Conservation (phyloP, 257 asterid genomes). For the Buddleja alternifolia region DNA sequence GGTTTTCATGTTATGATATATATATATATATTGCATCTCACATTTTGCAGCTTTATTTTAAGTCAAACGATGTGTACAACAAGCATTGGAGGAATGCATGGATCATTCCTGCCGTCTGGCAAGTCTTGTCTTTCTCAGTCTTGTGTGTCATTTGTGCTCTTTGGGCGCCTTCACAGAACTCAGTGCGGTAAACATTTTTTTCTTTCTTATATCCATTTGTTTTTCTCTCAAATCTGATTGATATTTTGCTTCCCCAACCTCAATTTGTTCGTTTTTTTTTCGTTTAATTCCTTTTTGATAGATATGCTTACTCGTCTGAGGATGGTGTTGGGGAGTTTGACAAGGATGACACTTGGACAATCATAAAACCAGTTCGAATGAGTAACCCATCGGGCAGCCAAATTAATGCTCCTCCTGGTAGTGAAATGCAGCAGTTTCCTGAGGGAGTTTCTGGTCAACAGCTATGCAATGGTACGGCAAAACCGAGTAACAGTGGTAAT, state of each 20-base stretch:
- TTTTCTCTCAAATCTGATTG: too few relatives aligned
- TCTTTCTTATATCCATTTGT: background rate
- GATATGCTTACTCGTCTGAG: slow-evolving; percentile 66
- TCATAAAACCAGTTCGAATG: slow-evolving; percentile 54
- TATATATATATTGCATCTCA: too few relatives aligned
- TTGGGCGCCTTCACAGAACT: slow-evolving; percentile 73
- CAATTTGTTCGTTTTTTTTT: too few relatives aligned
- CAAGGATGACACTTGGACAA: slow-evolving; percentile 76
- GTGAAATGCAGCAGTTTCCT: slow-evolving; percentile 68
- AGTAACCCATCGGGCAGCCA: slow-evolving; percentile 47
- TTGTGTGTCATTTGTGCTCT: slow-evolving; percentile 68
- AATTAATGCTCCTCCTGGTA: slow-evolving; percentile 42
- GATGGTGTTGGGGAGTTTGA: slow-evolving; percentile 61
- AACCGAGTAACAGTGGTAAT: slow-evolving; percentile 52
- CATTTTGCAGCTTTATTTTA: slow-evolving; percentile 54
- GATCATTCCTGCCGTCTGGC: slow-evolving; percentile 80
- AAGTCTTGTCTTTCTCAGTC: slow-evolving; percentile 64
- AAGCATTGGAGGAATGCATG: slow-evolving; percentile 75
- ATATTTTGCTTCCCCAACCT: too few relatives aligned
- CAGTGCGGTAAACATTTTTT: slow-evolving; percentile 43
- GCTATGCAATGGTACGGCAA: slow-evolving; percentile 50
- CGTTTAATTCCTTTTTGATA: background rate
- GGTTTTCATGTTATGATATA: too few relatives aligned
- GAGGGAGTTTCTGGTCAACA: slow-evolving; percentile 61
- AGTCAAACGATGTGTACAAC: slow-evolving; percentile 59